Evolutionary conservation across 345 rosid species (phyloP).

Genomic region (Hypericum androsaemum): DNA sequence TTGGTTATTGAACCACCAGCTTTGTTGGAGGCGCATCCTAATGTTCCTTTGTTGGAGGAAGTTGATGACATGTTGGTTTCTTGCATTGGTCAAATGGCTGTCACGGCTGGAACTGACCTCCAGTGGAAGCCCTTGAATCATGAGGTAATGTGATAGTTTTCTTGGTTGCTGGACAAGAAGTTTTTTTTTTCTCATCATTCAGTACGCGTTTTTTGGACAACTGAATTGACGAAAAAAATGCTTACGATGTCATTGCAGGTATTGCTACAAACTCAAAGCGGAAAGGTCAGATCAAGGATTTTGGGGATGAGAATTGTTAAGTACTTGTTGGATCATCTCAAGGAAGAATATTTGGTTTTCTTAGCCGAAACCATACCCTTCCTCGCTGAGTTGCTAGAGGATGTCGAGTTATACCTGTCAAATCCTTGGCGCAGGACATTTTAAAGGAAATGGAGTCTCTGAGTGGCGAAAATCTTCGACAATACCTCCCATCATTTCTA

Average conservation of each 20-base stretch:
- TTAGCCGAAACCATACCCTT: constrained; percentile 79
- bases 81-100: constrained; percentile 94
- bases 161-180: no score
- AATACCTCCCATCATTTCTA: no score
- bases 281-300: constrained; percentile 58
- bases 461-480: no score
- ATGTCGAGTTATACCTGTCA: constrained; percentile 51
- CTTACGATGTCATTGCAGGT: constrained; percentile 40
- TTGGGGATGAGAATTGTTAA: constrained; percentile 67
- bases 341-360: constrained; percentile 76
- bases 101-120: constrained; percentile 76
- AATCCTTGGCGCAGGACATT: no score
- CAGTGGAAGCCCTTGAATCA: constrained; percentile 88
- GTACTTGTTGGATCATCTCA: constrained; percentile 61
- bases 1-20: constrained; percentile 57
- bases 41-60: constrained; percentile 53
- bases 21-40: constrained; percentile 37
- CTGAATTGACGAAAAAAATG: not conserved
- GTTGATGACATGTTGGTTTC: constrained; percentile 61
- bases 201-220: no score
- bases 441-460: no score
- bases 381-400: constrained; percentile 86
- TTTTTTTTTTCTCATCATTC: no score
- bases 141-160: constrained; percentile 44
- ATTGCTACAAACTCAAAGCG: constrained; percentile 83